Conservation (phyloP, 2,329 filamentous ascomycete species). For the Elsinoe necatrix region DNA sequence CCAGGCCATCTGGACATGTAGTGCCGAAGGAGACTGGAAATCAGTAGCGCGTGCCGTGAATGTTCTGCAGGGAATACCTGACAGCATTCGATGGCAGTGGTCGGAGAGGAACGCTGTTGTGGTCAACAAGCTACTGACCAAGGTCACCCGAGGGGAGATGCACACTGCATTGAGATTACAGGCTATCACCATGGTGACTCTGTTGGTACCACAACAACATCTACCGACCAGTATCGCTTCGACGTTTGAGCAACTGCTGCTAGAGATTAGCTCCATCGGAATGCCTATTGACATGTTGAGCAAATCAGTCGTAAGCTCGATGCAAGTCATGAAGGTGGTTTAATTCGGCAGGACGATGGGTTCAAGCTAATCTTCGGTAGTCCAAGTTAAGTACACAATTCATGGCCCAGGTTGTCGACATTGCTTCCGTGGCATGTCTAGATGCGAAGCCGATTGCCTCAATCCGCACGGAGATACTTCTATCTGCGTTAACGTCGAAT, state of each 20-base stretch:
- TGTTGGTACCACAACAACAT: neutral
- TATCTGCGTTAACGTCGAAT: neutral
- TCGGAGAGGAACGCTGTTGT: constrained; percentile 25
- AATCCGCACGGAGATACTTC: neutral
- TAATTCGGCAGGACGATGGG: neutral
- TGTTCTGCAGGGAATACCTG: constrained; percentile 25
- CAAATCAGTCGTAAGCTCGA: neutral
- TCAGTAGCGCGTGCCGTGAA: constrained; percentile 25
- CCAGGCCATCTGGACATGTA: constrained; percentile 26
- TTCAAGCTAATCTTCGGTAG: neutral
- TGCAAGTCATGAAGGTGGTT: neutral
- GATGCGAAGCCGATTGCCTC: neutral
- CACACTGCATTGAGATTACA: constrained; percentile 11
- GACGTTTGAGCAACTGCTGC: neutral
- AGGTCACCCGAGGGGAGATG: constrained; percentile 20
- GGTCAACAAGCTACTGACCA: constrained; percentile 29
- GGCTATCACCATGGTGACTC: neutral
- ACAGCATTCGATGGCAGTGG: constrained; percentile 25
- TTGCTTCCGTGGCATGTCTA: neutral
- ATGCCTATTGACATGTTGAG: neutral
- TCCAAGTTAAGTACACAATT: neutral
- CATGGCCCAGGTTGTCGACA: neutral
- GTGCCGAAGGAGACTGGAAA: constrained; percentile 19
- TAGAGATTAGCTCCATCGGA: neutral
- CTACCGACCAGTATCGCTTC: neutral